These are phyloP conservation scores for Pythium periplocum DNA, from an alignment of 352 stramenopile species.

Conservation along the genomic window DNA sequence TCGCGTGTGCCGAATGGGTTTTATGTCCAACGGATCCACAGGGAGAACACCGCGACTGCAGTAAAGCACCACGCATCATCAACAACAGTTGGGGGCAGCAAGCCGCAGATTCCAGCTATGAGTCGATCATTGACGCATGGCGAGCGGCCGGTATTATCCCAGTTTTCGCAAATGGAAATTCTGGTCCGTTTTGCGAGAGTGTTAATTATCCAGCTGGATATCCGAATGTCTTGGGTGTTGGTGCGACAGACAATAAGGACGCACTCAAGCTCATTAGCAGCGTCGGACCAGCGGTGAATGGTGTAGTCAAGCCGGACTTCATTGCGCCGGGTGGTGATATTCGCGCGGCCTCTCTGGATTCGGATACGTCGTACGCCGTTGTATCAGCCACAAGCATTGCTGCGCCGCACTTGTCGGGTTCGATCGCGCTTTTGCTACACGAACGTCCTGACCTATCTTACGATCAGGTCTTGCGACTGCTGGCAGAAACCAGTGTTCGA, in stretches of 20 bases:
- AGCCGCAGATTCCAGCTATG: slow-evolving; percentile 5
- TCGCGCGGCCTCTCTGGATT: slow-evolving; percentile 1
- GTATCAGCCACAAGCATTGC: slow-evolving; percentile 20
- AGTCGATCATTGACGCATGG: slow-evolving; percentile 13
- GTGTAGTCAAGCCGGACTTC: slow-evolving; percentile 23
- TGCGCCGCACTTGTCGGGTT: slow-evolving; percentile 18
- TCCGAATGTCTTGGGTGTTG: slow-evolving; percentile 28
- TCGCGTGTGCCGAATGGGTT: slow-evolving; percentile 10
- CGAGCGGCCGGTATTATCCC: slow-evolving; percentile 19
- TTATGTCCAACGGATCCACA: slow-evolving; percentile 10
- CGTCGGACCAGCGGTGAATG: slow-evolving; percentile 19
- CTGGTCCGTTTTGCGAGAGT: slow-evolving; percentile 20
- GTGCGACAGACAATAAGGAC: slow-evolving; percentile 19
- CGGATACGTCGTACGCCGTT: slow-evolving; percentile 4
- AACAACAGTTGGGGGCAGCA: slow-evolving; percentile 21
- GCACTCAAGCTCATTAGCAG: slow-evolving; percentile 18
- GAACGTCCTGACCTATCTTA: no score
- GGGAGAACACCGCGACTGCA: slow-evolving; percentile 13
- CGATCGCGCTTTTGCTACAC: slow-evolving; percentile 15
- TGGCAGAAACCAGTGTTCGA: no score
- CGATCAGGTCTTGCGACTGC: no score
- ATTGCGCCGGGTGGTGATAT: slow-evolving; percentile 15
- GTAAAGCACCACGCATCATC: slow-evolving; percentile 17
- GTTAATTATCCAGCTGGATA: slow-evolving; percentile 22
- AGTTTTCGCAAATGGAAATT: slow-evolving; percentile 19